Evolutionary conservation across 495 filamentous ascomycete species (phyloP).

Genomic region (Talaromyces thailandensis): DNA sequence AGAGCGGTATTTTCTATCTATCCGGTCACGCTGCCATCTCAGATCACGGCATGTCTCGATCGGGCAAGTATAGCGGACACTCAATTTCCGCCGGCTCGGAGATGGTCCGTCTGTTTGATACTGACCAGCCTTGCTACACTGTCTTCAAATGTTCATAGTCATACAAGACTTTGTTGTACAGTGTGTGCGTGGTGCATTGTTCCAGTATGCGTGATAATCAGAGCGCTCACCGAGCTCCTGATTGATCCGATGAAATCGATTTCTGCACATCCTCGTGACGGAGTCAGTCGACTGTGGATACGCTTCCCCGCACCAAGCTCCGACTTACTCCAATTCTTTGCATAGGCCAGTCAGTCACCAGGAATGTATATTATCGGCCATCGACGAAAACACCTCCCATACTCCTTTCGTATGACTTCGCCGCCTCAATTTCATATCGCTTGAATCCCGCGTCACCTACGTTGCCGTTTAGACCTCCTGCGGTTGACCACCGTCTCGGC

Average conservation of each 20-base stretch:
- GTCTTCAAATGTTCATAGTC: neutral
- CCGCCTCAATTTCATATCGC: too few species aligned
- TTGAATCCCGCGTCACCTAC: slow-evolving; percentile 4
- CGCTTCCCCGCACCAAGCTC: neutral
- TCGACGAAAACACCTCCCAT: too few species aligned
- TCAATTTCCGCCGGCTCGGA: neutral
- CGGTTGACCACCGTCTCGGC: slow-evolving; percentile 25
- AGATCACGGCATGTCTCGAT: neutral
- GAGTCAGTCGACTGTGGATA: neutral
- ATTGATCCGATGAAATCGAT: neutral
- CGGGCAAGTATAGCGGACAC: neutral
- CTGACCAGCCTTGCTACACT: neutral
- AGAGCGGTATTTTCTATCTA: neutral
- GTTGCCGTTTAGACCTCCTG: slow-evolving; percentile 30
- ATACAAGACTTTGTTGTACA: neutral
- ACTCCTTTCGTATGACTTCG: too few species aligned
- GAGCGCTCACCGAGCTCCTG: neutral
- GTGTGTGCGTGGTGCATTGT: neutral
- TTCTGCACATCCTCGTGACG: neutral
- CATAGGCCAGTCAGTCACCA: neutral
- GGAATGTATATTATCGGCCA: too few species aligned
- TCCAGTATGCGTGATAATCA: neutral
- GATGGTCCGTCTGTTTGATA: neutral
- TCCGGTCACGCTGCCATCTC: neutral
- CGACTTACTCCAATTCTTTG: neutral